These are phyloP conservation scores for Penstemon barbatus DNA, from an alignment of 257 asterid species.

Conservation along the genomic window DNA sequence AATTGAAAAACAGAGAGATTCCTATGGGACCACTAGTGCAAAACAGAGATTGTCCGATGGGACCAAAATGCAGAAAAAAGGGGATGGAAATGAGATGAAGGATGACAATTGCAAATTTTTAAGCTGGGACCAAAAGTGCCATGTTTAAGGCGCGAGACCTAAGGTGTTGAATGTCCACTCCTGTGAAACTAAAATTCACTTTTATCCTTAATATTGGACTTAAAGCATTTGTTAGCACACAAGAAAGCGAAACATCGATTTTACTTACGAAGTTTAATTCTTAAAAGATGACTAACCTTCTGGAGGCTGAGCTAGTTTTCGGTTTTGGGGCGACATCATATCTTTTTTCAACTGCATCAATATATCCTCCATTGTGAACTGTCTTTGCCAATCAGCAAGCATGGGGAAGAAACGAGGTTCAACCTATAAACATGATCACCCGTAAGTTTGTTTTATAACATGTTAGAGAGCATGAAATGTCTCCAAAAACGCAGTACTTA, in stretches of 20 bases:
- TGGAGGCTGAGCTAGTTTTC: slow-evolving; percentile 73
- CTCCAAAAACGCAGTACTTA: slow-evolving; percentile 32
- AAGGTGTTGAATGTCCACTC: too few species aligned
- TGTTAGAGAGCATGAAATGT: neutral
- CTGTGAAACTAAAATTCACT: too few species aligned
- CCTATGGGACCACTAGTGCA: too few species aligned
- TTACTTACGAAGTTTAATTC: neutral
- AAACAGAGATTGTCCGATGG: too few species aligned
- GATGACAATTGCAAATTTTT: too few species aligned
- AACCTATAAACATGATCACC: slow-evolving; percentile 43
- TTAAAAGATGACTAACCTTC: slow-evolving; percentile 48
- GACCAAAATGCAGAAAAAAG: too few species aligned
- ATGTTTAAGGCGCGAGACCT: too few species aligned
- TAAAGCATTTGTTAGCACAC: neutral
- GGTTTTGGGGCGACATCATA: slow-evolving; percentile 80
- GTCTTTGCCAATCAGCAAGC: slow-evolving; percentile 81
- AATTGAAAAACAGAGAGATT: too few species aligned
- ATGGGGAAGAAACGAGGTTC: slow-evolving; percentile 71
- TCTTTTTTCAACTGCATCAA: slow-evolving; percentile 70
- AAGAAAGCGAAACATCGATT: slow-evolving; percentile 1
- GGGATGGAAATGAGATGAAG: too few species aligned
- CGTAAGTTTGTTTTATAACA: slow-evolving; percentile 10
- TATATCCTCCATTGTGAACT: slow-evolving; percentile 85
- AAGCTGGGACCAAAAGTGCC: too few species aligned
- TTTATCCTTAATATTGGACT: neutral